Percentiles rank a stretch among this genome's conserved stretches.
Conservation (phyloP, 192 early-diverging fungal genomes). For the Linnemannia schmuckeri region DNA sequence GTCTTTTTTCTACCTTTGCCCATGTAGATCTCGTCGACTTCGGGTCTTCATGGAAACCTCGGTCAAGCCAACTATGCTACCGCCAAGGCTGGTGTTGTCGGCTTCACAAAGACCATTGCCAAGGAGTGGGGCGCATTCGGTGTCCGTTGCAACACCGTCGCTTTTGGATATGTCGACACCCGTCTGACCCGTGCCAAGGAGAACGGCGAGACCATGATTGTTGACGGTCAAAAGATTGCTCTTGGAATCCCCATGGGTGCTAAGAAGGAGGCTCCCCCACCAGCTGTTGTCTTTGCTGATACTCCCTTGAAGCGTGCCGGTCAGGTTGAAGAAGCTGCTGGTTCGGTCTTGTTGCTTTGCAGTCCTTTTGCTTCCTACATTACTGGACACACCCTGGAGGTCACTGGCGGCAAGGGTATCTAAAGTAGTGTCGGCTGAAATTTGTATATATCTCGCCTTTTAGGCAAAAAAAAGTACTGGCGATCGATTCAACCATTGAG, state of each 20-base stretch:
- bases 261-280: constrained; percentile 47
- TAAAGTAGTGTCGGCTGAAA: constrained; percentile 26
- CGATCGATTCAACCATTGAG: neutral
- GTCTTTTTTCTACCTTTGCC: neutral
- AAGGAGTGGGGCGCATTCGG: constrained; percentile 78
- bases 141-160: constrained; percentile 74
- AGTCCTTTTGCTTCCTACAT: constrained; percentile 69
- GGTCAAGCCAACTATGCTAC: constrained; percentile 96
- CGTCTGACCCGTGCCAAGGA: constrained; percentile 76
- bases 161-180: constrained; percentile 75
- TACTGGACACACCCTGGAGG: constrained; percentile 71
- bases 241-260: constrained; percentile 69
- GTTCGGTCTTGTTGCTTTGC: constrained; percentile 67
- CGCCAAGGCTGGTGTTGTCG: constrained; percentile 94
- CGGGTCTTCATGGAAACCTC: constrained; percentile 91
- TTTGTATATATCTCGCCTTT: neutral
- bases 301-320: constrained; percentile 72
- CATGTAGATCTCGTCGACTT: constrained; percentile 65
- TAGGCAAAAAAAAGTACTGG: neutral
- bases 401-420: constrained; percentile 75
- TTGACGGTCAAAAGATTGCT: constrained; percentile 71
- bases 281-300: constrained; percentile 56
- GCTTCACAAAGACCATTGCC: constrained; percentile 93
- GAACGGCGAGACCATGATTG: constrained; percentile 68
- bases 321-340: constrained; percentile 74